These are phyloP conservation scores for Tricladium varicosporioides DNA, from an alignment of 2,329 filamentous ascomycete genomes.

Conservation along the genomic window DNA sequence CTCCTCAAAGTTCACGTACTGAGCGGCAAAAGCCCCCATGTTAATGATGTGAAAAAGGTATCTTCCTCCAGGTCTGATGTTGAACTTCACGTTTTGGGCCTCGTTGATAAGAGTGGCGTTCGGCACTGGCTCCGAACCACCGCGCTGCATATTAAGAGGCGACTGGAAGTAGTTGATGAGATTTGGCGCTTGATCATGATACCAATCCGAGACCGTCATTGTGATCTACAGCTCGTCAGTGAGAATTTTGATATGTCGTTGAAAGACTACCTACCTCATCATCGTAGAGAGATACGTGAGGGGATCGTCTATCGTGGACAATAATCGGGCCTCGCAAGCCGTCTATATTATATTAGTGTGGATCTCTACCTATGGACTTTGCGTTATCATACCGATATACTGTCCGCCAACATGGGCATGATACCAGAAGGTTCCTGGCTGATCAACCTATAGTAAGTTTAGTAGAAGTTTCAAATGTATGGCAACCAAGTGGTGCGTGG, in stretches of 20 bases:
- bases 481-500: conserved; percentile 37
- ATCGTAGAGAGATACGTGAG: neutral
- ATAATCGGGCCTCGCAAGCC: conserved; percentile 61
- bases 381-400: conserved; percentile 46
- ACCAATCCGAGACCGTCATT: conserved; percentile 58
- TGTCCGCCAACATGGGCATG: conserved; percentile 64
- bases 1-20: conserved; percentile 20
- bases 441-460: conserved; percentile 42
- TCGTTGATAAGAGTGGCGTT: conserved; percentile 19
- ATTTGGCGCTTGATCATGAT: conserved; percentile 41
- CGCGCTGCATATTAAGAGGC: conserved; percentile 35
- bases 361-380: neutral
- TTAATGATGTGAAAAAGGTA: conserved; percentile 24
- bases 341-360: conserved; percentile 34
- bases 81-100: conserved; percentile 19
- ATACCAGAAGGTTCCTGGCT: conserved; percentile 72
- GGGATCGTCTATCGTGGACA: conserved; percentile 37
- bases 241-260: neutral
- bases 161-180: conserved; percentile 20
- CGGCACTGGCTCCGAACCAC: conserved; percentile 18
- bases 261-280: neutral
- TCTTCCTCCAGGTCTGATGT: conserved; percentile 17
- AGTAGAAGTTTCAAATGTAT: neutral
- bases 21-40: conserved; percentile 19
- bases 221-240: conserved; percentile 38